A percentile compares a stretch with the other conserved stretches of the same genome.
These are phyloP conservation scores for Aspergillus clavatus DNA, from an alignment of 2,329 filamentous ascomycete genomes.

Conservation along the genomic window DNA sequence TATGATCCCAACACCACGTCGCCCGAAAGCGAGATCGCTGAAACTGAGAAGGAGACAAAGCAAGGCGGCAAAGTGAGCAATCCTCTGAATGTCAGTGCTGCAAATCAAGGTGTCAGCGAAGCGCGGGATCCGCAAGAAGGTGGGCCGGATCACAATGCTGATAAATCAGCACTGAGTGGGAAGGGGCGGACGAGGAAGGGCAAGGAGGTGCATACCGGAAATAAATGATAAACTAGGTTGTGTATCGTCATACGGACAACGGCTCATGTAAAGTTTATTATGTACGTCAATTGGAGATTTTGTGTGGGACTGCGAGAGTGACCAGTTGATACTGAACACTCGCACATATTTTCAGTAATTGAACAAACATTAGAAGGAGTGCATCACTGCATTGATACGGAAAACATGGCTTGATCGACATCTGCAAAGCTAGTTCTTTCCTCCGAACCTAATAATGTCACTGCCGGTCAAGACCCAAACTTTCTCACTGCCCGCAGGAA, in stretches of 20 bases:
- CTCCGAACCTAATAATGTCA: constrained; percentile 32
- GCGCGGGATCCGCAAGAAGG: constrained; percentile 43
- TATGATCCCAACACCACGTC: constrained; percentile 65
- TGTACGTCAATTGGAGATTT: no score
- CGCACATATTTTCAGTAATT: not conserved
- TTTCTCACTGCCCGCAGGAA: constrained; percentile 36
- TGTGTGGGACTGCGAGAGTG: no score
- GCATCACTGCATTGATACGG: no score
- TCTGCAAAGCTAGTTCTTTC: constrained; percentile 12
- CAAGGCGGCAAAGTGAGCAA: constrained; percentile 41
- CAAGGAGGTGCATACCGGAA: constrained; percentile 16
- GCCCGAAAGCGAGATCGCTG: constrained; percentile 54
- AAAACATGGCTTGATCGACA: not conserved
- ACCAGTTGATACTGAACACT: not conserved
- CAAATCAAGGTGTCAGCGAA: constrained; percentile 55
- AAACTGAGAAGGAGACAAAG: constrained; percentile 34
- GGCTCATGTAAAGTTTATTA: not conserved
- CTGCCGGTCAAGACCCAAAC: constrained; percentile 36
- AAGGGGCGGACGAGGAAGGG: constrained; percentile 35
- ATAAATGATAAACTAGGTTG: constrained; percentile 1
- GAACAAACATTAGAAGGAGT: no score
- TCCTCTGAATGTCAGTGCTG: constrained; percentile 57
- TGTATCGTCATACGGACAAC: not conserved
- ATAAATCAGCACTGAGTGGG: constrained; percentile 35
- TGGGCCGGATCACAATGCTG: constrained; percentile 38